phyloP scores from a whole-genome alignment of 2,329 filamentous ascomycete genomes.

The Lachnellula willkommii region DNA sequence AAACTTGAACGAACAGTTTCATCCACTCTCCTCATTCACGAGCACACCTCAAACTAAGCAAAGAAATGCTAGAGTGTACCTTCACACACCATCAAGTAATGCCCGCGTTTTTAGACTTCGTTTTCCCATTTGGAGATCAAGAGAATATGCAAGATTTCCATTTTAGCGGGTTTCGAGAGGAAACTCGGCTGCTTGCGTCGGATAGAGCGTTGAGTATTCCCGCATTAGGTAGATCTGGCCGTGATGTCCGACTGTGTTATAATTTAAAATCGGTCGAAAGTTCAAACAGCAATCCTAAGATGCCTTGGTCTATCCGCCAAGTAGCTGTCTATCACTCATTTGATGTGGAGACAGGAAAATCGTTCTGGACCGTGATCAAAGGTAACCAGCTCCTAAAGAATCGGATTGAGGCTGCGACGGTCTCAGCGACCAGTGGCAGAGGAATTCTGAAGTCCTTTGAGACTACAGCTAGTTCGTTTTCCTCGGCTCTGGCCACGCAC shows the following conservation, averaged over 20 bases:
- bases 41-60: constrained; percentile 11
- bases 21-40: constrained; percentile 20
- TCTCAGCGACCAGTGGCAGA: neutral
- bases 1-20: constrained; percentile 15
- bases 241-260: constrained; percentile 35
- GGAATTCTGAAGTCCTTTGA: neutral
- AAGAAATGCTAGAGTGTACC: constrained; percentile 18
- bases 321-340: constrained; percentile 36
- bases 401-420: constrained; percentile 24
- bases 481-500: constrained; percentile 30
- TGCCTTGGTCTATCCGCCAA: constrained; percentile 36
- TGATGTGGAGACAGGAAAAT: constrained; percentile 31
- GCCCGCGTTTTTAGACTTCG: constrained; percentile 34
- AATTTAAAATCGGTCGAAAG: constrained; percentile 35
- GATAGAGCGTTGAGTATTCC: constrained; percentile 19
- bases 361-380: constrained; percentile 37
- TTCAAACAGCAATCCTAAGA: constrained; percentile 14
- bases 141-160: constrained; percentile 32
- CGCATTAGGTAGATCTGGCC: constrained; percentile 34
- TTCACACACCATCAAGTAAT: constrained; percentile 33
- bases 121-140: constrained; percentile 34
- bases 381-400: constrained; percentile 32
- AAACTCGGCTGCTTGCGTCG: constrained; percentile 17
- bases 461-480: neutral
- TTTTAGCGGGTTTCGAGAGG: constrained; percentile 34